phyloP scores from a whole-genome alignment of 306 rosid species.

The Pachyrhizus erosus region DNA sequence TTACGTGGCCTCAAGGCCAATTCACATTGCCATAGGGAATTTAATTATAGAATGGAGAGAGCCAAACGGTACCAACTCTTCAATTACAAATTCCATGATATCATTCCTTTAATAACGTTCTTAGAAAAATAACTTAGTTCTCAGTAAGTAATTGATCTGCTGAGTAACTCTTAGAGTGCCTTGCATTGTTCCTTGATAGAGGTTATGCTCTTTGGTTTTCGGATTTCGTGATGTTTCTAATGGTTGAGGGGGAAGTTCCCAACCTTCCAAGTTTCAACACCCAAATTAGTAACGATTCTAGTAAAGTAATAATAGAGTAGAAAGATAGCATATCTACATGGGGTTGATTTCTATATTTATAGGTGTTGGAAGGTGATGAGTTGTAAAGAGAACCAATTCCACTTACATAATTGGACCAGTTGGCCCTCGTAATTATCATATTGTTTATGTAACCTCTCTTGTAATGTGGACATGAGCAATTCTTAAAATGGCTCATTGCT shows the following conservation, averaged over 20 bases:
- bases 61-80: neutral
- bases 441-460: too few relatives aligned
- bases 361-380: neutral
- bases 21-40: neutral
- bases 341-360: neutral
- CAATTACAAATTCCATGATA: neutral
- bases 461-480: too few relatives aligned
- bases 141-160: neutral
- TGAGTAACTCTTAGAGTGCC: neutral
- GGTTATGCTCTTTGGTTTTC: neutral
- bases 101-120: neutral
- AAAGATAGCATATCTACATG: too few relatives aligned
- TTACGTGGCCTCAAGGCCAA: neutral
- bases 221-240: neutral
- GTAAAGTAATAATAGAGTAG: neutral
- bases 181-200: neutral
- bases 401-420: neutral
- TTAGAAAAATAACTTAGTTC: neutral
- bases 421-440: neutral
- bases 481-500: neutral
- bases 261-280: neutral
- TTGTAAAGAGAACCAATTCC: neutral
- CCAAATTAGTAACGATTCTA: too few relatives aligned
- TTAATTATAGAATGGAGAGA: neutral
- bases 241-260: neutral